Evolutionary conservation across 2,329 filamentous ascomycete genomes (phyloP), one percentile per base, ranked within the genome.

Genomic region (Ciborinia camelliae): DNA sequence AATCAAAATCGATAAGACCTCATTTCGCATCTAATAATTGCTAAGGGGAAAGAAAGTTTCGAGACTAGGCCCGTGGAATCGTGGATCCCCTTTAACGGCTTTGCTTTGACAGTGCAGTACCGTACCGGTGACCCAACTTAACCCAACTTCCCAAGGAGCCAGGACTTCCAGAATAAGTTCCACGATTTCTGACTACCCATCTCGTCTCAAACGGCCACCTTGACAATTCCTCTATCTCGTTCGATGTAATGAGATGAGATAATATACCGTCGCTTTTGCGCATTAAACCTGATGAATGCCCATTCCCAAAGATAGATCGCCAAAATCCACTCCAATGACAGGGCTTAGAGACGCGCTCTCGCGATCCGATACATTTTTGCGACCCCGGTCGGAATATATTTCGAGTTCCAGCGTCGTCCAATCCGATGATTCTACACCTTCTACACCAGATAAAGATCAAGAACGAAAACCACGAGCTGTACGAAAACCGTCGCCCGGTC

Each of bases 401-500:
- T 61, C 45, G 45, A 64, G 37, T 45, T 23, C 62, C n/a, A 28
- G 67, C 30, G 15, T 23, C 30, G 15, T 23, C 55, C 61, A 63
- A 48, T 58, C 61, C 43, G 28, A 63, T 30, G 55, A 68, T 65
- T 64, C 68, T 48, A 50, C 59, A 35, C 54, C 66, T 50, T 55
- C 66, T 57, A 65, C 68, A 28, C 47, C 61, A 63, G 65, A 71
- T 54, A 64, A 43, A 57, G 69, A 71, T 30, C 62, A 69, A 61
- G 61, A 63, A 50, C 67, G 67, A 60, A 71, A 68, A 66, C 66
- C 68, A 54, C 71, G 71, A 67, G 65, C 68, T 55, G 67, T 72
- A 64, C 84, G 86, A 71, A 87, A 86, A 74, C 84, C 86, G 1
- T 87, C 86, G 14, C 86, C 86, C 48, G 86, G 86, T 47, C 79